Evolutionary conservation across 495 filamentous ascomycete species (phyloP).

Genomic region (Daldinia grandis): DNA sequence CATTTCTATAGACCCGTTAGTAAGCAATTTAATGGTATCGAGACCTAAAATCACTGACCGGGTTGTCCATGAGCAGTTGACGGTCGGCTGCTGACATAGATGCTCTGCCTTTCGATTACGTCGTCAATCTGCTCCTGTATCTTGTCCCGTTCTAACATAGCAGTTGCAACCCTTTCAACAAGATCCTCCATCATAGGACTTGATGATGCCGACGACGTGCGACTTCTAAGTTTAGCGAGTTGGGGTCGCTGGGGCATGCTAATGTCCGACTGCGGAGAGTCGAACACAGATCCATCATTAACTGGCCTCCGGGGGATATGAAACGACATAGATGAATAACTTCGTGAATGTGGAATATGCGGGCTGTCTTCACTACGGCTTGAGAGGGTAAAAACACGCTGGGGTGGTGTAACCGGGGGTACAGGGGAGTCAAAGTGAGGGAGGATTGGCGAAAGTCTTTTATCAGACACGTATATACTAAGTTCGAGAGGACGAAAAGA

Average conservation of each 20-base stretch:
- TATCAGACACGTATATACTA: slow-evolving; percentile 72
- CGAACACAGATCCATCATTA: slow-evolving; percentile 45
- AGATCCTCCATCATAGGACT: slow-evolving; percentile 51
- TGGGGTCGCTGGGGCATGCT: slow-evolving; percentile 38
- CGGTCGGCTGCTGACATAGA: slow-evolving; percentile 60
- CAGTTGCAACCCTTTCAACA: slow-evolving; percentile 61
- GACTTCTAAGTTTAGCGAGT: slow-evolving; percentile 46
- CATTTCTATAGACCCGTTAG: slow-evolving; percentile 45
- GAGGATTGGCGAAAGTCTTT: slow-evolving; percentile 70
- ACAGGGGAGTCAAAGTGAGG: slow-evolving; percentile 55
- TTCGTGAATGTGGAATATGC: slow-evolving; percentile 52
- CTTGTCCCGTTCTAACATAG: slow-evolving; percentile 60
- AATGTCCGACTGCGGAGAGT: slow-evolving; percentile 41
- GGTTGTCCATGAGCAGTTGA: slow-evolving; percentile 50
- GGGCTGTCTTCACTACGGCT: slow-evolving; percentile 50
- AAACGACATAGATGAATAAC: slow-evolving; percentile 60
- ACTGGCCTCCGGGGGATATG: slow-evolving; percentile 58
- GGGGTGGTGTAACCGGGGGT: slow-evolving; percentile 52
- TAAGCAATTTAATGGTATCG: background rate
- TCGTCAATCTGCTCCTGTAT: slow-evolving; percentile 63
- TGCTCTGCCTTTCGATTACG: slow-evolving; percentile 61
- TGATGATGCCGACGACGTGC: slow-evolving; percentile 40
- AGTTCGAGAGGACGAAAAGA: slow-evolving; percentile 79
- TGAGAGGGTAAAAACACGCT: slow-evolving; percentile 48
- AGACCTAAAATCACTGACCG: slow-evolving; percentile 25